These are phyloP conservation scores for Nakazawaea sp. DNA, from an alignment of 805 yeast species.

Conservation along the genomic window DNA sequence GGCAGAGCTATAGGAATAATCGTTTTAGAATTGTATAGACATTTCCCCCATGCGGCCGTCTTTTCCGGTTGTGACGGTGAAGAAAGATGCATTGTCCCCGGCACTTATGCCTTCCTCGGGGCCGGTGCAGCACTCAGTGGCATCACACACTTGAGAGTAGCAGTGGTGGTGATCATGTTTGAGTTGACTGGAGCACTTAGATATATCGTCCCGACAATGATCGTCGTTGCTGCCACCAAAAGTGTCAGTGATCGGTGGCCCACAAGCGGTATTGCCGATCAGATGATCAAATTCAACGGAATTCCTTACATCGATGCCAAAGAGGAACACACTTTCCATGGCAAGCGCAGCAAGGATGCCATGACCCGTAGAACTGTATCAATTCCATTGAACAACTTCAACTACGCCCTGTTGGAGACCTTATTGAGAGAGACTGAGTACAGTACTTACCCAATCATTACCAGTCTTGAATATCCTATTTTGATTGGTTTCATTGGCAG, in stretches of 20 bases:
- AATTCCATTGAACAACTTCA: conserved; percentile 30
- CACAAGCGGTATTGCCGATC: conserved; percentile 94
- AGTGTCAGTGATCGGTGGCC: conserved; percentile 74
- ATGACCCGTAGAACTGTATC: conserved; percentile 45
- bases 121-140: conserved; percentile 96
- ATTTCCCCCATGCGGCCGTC: conserved; percentile 26
- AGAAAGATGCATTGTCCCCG: conserved; percentile 74
- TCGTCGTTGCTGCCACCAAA: conserved; percentile 85
- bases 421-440: conserved; percentile 27
- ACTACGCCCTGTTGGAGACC: conserved; percentile 25
- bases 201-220: conserved; percentile 93
- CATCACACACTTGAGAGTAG: conserved; percentile 84
- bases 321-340: conserved; percentile 56
- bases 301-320: conserved; percentile 73
- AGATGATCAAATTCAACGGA: conserved; percentile 85
- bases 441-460: conserved; percentile 51
- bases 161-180: conserved; percentile 93
- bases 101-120: conserved; percentile 91
- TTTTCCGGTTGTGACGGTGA: conserved; percentile 30
- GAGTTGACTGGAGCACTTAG: conserved; percentile 93
- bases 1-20: conserved; percentile 82
- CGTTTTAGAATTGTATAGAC: conserved; percentile 43
- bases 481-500: conserved; percentile 41
- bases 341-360: conserved; percentile 40
- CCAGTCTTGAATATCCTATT: conserved; percentile 26